A percentile compares a stretch with the other conserved stretches of the same genome.
These are phyloP conservation scores for Lichina pygmaea DNA, from an alignment of 495 filamentous ascomycete species.

Conservation along the genomic window DNA sequence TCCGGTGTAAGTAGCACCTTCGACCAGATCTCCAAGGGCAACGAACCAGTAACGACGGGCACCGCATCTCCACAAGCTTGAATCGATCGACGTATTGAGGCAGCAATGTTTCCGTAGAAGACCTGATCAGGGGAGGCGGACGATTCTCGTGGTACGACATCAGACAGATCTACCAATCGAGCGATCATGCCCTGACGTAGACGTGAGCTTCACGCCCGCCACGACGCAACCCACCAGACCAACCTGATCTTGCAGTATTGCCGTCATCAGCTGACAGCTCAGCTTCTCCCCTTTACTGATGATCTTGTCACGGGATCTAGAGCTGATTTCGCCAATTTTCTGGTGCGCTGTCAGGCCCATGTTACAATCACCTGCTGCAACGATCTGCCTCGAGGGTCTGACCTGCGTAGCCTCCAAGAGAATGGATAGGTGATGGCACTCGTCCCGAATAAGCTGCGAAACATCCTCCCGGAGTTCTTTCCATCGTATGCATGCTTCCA, in stretches of 20 bases:
- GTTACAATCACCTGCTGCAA: not conserved
- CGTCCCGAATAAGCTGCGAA: conserved; percentile 33
- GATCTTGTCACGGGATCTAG: conserved; percentile 64
- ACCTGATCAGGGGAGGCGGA: conserved; percentile 35
- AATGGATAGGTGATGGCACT: conserved; percentile 36
- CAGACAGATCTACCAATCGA: conserved; percentile 64
- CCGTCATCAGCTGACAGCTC: conserved; percentile 66
- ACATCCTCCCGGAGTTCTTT: conserved; percentile 28
- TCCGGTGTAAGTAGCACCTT: not conserved
- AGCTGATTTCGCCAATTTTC: conserved; percentile 43
- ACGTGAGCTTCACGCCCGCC: not conserved
- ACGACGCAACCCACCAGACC: not conserved
- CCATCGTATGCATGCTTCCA: conserved; percentile 30
- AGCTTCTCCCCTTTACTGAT: conserved; percentile 86
- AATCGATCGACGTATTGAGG: conserved; percentile 36
- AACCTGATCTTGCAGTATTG: conserved; percentile 41
- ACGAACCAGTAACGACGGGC: conserved; percentile 33
- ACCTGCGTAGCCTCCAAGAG: conserved; percentile 27
- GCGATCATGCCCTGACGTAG: conserved; percentile 36
- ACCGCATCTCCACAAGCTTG: conserved; percentile 38
- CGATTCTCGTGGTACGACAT: conserved; percentile 37
- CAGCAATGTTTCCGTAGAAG: conserved; percentile 56
- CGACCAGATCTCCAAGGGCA: not conserved
- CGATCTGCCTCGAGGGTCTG: not conserved
- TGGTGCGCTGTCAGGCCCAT: conserved; percentile 4